Conservation (phyloP, 2,329 filamentous ascomycete species). For the Ophioceras dolichostomum region DNA sequence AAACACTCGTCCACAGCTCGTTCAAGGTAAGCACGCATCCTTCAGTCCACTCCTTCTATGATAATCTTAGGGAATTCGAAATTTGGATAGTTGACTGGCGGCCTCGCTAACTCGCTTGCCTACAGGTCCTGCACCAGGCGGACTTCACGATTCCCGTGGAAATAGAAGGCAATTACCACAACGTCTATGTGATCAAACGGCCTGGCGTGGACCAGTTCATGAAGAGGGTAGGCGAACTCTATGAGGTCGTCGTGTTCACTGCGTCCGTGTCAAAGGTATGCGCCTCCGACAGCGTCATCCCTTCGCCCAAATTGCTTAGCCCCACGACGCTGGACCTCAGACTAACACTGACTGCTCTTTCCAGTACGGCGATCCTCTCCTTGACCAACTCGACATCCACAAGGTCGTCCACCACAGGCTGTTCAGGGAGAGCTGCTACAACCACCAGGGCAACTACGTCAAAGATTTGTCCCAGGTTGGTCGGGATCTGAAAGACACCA, state of each 20-base stretch:
- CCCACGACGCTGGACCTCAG: too few species aligned
- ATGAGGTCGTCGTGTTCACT: conserved; percentile 97
- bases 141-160: conserved; percentile 99
- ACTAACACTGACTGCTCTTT: conserved; percentile 7
- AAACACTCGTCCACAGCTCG: conserved; percentile 95
- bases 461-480: conserved; percentile 98
- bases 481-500: conserved; percentile 89
- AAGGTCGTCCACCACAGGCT: conserved; percentile 90
- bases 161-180: conserved; percentile 97
- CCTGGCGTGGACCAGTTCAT: conserved; percentile 98
- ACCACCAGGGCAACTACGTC: conserved; percentile 98
- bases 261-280: conserved; percentile 92
- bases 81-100: background rate
- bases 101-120: background rate
- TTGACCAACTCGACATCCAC: conserved; percentile 96
- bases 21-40: conserved; percentile 70
- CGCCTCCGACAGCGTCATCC: too few species aligned
- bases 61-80: background rate
- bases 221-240: conserved; percentile 94
- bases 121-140: conserved; percentile 86
- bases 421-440: conserved; percentile 98
- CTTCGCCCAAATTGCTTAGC: too few species aligned
- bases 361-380: conserved; percentile 87
- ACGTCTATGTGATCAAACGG: conserved; percentile 98
- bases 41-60: too few species aligned